Evolutionary conservation across 169 alveolate species (phyloP), one percentile per base, ranked within the genome.

Genomic region (Cryptosporidium meleagridis): DNA sequence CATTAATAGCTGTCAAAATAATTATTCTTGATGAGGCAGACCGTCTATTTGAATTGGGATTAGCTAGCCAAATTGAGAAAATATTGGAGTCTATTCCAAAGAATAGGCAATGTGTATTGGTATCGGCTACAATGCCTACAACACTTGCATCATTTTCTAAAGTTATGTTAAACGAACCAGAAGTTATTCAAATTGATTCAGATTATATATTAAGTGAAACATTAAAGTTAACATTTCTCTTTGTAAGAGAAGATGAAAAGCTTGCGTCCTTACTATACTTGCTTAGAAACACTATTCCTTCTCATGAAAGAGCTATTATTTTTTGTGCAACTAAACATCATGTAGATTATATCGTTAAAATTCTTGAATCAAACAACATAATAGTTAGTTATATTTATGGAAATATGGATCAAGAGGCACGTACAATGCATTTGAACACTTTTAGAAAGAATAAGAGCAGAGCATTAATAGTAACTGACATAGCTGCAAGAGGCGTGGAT

Each of bases 1-100:
- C 94, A 70, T 91, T 97, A 70, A 92, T 87, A 70, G 94, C 94
- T 70, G 95, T 96, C 29, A 96, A 96, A 91, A 93, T 95, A 58
- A 92, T 97, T 45, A 94, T 98, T 65, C 94, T 97, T 65, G 99
- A 98, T 91, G 99, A 98, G 91, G 98, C 99, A 16, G 99, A 98
- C 93, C 93, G 96, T 65, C 91, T 98, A 61, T 96, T 97, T 93
- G 99, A 97, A 87, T 85, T 97, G 95, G 98, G 98, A 37, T 95
- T 97, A 85, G 95, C 96, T 3, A 98, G 95, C 31, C 97, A 97
- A 91, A 92, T 98, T 51, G 97, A 96, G 69, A 91, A 85, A 67
- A 94, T 96, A 45, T 86, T 97, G 51, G 93, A 95, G 51, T 85
- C 75, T 70, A 92, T 96, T 55, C 97, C 98, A 37, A 94, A 87